Evolutionary conservation across 2,329 filamentous ascomycete genomes (phyloP).

Genomic region (Aspergillus ustus): DNA sequence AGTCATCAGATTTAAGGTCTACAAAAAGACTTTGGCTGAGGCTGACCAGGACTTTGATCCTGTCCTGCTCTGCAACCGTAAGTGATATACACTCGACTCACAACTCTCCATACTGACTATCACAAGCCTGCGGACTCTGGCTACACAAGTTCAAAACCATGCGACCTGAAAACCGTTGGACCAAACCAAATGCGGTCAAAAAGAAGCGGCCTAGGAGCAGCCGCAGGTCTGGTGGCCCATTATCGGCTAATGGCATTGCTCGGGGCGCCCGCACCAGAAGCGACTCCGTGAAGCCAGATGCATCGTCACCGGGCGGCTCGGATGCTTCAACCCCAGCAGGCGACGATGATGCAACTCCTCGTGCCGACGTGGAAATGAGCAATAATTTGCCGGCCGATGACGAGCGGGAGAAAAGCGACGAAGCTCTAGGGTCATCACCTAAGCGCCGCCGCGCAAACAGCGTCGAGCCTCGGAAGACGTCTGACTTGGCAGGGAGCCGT

Average conservation of each 20-base stretch:
- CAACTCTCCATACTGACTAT: constrained; percentile 16
- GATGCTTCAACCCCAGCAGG: constrained; percentile 43
- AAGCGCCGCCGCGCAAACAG: constrained; percentile 54
- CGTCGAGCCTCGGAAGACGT: constrained; percentile 48
- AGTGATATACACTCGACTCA: constrained; percentile 45
- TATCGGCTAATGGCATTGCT: constrained; percentile 38
- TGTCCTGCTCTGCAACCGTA: constrained; percentile 84
- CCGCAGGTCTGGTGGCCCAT: constrained; percentile 38
- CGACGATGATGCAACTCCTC: constrained; percentile 42
- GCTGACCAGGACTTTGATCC: constrained; percentile 74
- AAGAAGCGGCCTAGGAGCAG: constrained; percentile 45
- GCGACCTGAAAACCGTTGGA: constrained; percentile 83
- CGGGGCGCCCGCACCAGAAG: constrained; percentile 37
- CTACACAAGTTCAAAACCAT: constrained; percentile 85
- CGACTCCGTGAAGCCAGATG: constrained; percentile 34
- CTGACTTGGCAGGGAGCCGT: constrained; percentile 36
- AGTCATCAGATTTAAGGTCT: constrained; percentile 70
- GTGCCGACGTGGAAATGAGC: constrained; percentile 33
- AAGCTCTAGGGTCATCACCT: constrained; percentile 37
- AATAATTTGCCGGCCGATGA: constrained; percentile 13
- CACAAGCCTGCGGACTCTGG: constrained; percentile 84
- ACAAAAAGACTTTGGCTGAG: constrained; percentile 71
- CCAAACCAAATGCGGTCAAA: constrained; percentile 58
- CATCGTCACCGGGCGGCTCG: constrained; percentile 45
- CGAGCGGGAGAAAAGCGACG: constrained; percentile 39